Conservation (phyloP, 2,329 filamentous ascomycete species). For the Botryotinia narcissicola region DNA sequence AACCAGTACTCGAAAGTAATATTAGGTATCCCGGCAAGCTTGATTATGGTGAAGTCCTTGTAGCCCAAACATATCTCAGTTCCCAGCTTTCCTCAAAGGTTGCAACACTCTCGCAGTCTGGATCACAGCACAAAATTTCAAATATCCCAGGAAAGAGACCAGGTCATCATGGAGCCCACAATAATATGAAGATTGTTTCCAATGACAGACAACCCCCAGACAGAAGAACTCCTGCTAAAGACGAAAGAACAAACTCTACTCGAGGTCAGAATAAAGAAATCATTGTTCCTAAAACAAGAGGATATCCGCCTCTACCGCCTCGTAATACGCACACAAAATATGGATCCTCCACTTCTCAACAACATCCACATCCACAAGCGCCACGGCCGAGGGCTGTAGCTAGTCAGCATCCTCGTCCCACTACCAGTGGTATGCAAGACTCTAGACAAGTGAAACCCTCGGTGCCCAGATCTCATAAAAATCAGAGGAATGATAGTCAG, state of each 20-base stretch:
- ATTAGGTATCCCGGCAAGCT: not conserved
- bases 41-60: not conserved
- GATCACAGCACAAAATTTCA: not conserved
- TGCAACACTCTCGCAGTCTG: not conserved
- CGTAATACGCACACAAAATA: not conserved
- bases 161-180: not conserved
- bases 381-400: not conserved
- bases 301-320: not conserved
- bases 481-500: not conserved
- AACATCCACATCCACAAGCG: fast-evolving
- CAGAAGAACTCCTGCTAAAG: too few species aligned
- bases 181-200: not conserved
- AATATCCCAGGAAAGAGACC: not conserved
- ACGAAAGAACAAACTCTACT: too few species aligned
- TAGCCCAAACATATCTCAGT: not conserved
- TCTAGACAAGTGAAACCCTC: not conserved
- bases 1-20: not conserved
- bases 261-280: not conserved
- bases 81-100: not conserved
- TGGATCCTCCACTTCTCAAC: too few species aligned
- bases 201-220: not conserved
- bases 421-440: not conserved
- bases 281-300: not conserved
- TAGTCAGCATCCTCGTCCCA: not conserved
- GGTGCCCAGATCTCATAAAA: not conserved